phyloP scores from a whole-genome alignment of 495 filamentous ascomycete genomes.

The Beverwykella pulmonaria region DNA sequence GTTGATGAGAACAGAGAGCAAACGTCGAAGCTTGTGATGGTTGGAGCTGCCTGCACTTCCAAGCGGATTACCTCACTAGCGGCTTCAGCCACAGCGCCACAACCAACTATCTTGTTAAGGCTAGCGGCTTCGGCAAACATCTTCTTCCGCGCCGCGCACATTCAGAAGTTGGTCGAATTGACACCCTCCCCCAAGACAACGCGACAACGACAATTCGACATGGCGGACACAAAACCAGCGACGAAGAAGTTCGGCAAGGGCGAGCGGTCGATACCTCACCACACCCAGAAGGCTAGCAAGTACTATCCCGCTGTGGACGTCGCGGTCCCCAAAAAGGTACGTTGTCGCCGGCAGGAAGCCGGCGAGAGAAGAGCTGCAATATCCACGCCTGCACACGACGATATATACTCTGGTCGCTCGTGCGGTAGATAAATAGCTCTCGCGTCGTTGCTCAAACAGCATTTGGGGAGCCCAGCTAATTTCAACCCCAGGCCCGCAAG shows the following conservation, averaged over 20 bases:
- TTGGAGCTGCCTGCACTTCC: constrained; percentile 9
- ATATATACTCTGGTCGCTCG: background rate
- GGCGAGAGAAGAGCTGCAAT: background rate
- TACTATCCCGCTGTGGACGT: constrained; percentile 99
- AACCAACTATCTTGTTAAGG: background rate
- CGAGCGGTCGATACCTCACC: constrained; percentile 82
- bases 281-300: constrained; percentile 91
- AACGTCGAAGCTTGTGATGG: constrained; percentile 8
- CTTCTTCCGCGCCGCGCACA: background rate
- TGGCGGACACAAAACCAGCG: constrained; percentile 49
- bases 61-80: background rate
- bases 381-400: background rate
- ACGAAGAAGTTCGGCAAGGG: constrained; percentile 98
- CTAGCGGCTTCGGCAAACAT: background rate
- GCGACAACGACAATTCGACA: constrained; percentile 32
- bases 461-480: constrained; percentile 27
- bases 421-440: background rate
- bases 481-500: constrained; percentile 79
- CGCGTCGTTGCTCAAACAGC: background rate
- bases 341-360: constrained; percentile 33
- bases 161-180: background rate
- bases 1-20: background rate
- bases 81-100: background rate
- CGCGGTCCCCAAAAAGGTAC: constrained; percentile 86
- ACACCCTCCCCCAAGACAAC: constrained; percentile 6